These are phyloP conservation scores for Evernia prunastri DNA, from an alignment of 495 filamentous ascomycete genomes.

Conservation along the genomic window DNA sequence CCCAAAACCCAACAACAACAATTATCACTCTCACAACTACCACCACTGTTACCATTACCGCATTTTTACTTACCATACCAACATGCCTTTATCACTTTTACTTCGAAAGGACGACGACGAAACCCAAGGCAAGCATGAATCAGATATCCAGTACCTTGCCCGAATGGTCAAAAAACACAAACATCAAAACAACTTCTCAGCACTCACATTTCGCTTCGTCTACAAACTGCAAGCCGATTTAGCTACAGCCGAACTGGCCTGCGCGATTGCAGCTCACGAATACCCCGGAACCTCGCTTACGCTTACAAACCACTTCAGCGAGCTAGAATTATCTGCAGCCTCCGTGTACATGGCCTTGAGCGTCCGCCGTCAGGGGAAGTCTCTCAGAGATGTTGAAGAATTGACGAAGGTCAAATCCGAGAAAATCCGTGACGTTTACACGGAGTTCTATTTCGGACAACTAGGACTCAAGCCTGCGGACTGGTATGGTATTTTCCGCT, in stretches of 20 bases:
- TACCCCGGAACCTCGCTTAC: background rate
- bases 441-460: background rate
- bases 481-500: background rate
- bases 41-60: too few relatives aligned
- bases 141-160: background rate
- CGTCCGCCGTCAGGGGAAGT: background rate
- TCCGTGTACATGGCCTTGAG: background rate
- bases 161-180: background rate
- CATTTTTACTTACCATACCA: too few relatives aligned
- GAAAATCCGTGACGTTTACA: background rate
- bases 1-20: too few relatives aligned
- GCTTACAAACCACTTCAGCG: background rate
- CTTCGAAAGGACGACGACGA: background rate
- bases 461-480: background rate
- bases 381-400: background rate
- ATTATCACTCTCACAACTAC: too few relatives aligned
- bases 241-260: background rate
- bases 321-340: background rate
- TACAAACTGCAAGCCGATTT: background rate
- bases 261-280: background rate
- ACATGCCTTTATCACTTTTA: background rate
- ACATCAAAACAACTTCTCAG: background rate
- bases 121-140: background rate
- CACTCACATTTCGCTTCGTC: background rate
- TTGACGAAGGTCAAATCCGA: background rate